These are phyloP conservation scores for Paramecium biaurelia DNA, from an alignment of 73 alveolate species.

Conservation along the genomic window DNA sequence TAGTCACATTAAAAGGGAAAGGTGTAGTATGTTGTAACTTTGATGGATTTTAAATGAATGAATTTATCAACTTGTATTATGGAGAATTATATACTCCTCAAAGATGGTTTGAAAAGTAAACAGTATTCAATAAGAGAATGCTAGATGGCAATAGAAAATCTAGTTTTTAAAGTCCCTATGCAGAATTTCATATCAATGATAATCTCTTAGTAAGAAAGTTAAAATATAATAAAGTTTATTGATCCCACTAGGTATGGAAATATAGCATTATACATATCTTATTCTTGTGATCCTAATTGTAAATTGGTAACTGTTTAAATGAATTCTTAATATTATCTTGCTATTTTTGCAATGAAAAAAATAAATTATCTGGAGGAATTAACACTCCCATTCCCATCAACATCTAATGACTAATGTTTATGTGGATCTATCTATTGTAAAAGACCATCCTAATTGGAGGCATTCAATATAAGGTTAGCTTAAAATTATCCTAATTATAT, in stretches of 20 bases:
- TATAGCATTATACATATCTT: not conserved
- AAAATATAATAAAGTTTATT: not conserved
- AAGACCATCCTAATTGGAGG: not conserved
- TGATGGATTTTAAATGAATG: not conserved
- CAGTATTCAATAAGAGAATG: not conserved
- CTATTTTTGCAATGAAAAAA: not conserved
- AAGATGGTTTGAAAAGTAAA: conserved; percentile 46
- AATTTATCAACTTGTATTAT: not conserved
- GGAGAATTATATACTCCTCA: conserved; percentile 41
- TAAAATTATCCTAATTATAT: not conserved
- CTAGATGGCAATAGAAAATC: not conserved
- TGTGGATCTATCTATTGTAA: not conserved
- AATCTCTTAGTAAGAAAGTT: not conserved
- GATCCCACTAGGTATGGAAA: conserved; percentile 47
- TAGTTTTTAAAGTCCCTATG: not conserved
- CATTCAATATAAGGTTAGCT: not conserved
- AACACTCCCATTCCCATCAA: not conserved
- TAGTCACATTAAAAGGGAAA: not conserved
- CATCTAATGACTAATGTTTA: not conserved
- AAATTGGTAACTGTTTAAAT: not conserved
- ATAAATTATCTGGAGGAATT: conserved; percentile 7
- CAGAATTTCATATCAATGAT: not conserved
- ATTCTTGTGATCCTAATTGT: conserved; percentile 40
- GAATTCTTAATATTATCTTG: not conserved
- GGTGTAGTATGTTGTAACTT: conserved; percentile 6